phyloP scores from a whole-genome alignment of 148 eudicot genomes.

The Vaccinium corymbosum region DNA sequence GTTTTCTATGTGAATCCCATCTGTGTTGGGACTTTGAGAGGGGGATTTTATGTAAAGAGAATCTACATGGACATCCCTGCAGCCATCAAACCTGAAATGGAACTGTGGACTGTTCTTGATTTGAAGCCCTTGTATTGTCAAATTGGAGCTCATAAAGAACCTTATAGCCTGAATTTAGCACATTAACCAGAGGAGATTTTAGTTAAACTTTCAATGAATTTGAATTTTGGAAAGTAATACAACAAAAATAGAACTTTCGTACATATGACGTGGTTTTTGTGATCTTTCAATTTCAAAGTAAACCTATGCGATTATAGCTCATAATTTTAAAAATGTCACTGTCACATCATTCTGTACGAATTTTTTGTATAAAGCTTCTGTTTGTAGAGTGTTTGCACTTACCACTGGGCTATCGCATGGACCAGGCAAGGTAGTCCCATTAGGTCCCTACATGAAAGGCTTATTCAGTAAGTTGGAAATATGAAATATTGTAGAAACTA shows the following conservation, averaged over 20 bases:
- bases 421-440: constrained; percentile 62
- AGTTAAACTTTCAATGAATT: neutral
- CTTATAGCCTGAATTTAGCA: constrained; percentile 60
- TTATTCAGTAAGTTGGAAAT: neutral
- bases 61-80: constrained; percentile 56
- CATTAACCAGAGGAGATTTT: neutral
- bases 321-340: neutral
- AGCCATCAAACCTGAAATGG: constrained; percentile 72
- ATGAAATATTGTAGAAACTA: neutral
- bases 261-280: neutral
- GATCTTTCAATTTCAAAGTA: neutral
- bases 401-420: constrained; percentile 97
- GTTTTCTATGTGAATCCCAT: constrained; percentile 92
- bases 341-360: neutral
- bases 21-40: constrained; percentile 74
- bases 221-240: neutral
- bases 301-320: neutral
- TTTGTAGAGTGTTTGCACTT: constrained; percentile 26
- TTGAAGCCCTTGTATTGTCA: constrained; percentile 57
- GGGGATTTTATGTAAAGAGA: constrained; percentile 64
- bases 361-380: neutral
- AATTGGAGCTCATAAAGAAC: constrained; percentile 59
- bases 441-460: constrained; percentile 49
- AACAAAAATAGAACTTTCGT: neutral
- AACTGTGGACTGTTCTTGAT: constrained; percentile 82